Base-by-base conservation (phyloP, 2,329 filamentous ascomycete genomes). In the Penicillium sp. region DNA sequence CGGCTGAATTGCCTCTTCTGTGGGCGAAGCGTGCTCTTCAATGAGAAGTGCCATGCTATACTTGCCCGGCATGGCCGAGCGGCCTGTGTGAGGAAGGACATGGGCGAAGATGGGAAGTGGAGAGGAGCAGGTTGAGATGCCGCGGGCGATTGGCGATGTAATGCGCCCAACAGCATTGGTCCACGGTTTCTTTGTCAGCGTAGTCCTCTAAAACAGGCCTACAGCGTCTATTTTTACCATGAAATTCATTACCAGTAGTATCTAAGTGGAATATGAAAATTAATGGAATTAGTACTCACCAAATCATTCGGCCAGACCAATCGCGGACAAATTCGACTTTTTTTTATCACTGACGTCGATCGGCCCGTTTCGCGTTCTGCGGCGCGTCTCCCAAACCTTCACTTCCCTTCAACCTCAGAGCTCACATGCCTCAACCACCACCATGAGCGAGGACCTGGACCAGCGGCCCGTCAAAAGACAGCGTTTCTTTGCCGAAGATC, bases 401-500 rank as follows among this genome's bases (percentile, higher is more conserved):
- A 43, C 27, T 44, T 52, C 34, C 32, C 37, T 29, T 49, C 33
- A 39, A 21, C 7, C 32, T 40, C 45, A 42, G 43, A 21, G 46
- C 7, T 40, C 29, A 15, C 1, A 55, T 51, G 51, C 51, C 27
- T 36, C 24, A 41, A 46, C 55, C 46, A 59, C 49, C 47, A 63
- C 30, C 43, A 59, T 60, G 56, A 55, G 51, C 42, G 52, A 59
- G 59, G 71, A 78, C 51, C 65, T 79, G 39, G 76, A 83, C 43
- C 75, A 82, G 37, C 73, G 80, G 17, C 84, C 84, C 4, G 68
- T 71, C 20, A 87, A 87, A 70, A 85, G 84, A 69, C 77, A 82
- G 54, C 80, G 84, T 23, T 86, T 86, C 70, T 87, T 87, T 59
- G 74, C 78, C 13, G 81, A 85, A 37, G 78, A 81, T 23, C 61